Percentiles rank a stretch among this genome's conserved stretches.
Evolutionary conservation across 345 rosid genomes (phyloP).

Genomic region (Rubroshorea leprosula): DNA sequence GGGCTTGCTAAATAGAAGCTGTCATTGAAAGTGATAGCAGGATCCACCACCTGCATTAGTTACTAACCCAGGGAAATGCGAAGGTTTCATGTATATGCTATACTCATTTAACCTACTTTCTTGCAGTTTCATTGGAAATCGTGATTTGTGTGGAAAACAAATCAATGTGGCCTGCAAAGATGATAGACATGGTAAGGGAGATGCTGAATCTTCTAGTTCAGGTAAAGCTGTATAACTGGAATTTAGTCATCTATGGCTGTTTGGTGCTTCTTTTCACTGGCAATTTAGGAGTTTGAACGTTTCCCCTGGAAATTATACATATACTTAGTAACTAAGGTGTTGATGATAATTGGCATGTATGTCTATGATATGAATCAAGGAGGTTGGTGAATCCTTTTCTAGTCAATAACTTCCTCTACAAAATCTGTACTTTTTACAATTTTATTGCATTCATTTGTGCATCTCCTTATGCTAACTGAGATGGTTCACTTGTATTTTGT

Average conservation of each 20-base stretch:
- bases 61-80: background rate
- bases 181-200: constrained; percentile 41
- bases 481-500: constrained; percentile 15
- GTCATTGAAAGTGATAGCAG: background rate
- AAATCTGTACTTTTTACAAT: constrained; percentile 3
- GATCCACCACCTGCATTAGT: background rate
- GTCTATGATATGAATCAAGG: background rate
- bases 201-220: constrained; percentile 35
- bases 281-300: background rate
- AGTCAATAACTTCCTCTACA: background rate
- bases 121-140: constrained; percentile 78
- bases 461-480: background rate
- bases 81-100: background rate
- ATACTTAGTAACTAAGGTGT: background rate
- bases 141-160: constrained; percentile 80
- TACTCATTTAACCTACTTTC: constrained; percentile 14
- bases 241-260: constrained; percentile 2
- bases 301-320: background rate
- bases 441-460: background rate
- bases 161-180: constrained; percentile 54
- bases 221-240: constrained; percentile 35
- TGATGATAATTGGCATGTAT: background rate
- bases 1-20: background rate
- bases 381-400: background rate
- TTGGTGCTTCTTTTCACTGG: constrained; percentile 9